Evolutionary conservation across 2,329 filamentous ascomycete genomes (phyloP).

Genomic region (Penicillium sp.): DNA sequence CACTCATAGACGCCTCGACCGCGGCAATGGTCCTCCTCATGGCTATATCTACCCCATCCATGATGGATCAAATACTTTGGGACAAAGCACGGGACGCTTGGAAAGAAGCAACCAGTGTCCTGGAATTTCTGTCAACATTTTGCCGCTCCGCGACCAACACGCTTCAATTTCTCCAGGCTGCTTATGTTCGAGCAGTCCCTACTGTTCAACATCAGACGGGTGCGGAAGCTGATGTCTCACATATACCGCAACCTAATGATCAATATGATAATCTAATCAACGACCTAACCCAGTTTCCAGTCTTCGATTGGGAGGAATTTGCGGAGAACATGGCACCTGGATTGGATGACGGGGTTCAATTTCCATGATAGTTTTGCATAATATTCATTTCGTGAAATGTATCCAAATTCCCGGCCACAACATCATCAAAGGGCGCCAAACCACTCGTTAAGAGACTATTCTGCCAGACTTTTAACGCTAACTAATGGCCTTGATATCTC

Average conservation of each 20-base stretch:
- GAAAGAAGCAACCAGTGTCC: background rate
- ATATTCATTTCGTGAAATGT: too few species aligned
- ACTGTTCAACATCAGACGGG: background rate
- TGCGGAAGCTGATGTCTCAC: background rate
- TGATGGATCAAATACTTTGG: background rate
- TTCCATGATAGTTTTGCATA: conserved; percentile 3
- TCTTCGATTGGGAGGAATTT: conserved; percentile 4
- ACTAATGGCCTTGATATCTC: too few species aligned
- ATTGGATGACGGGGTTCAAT: conserved; percentile 4
- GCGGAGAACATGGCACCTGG: background rate
- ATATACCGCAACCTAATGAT: background rate
- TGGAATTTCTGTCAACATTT: conserved; percentile 1
- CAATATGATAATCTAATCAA: background rate
- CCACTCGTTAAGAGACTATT: too few species aligned
- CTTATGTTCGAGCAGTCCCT: conserved; percentile 1
- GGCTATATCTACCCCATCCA: background rate
- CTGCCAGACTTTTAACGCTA: too few species aligned
- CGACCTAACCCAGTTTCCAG: background rate
- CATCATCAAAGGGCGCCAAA: too few species aligned
- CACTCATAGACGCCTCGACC: background rate
- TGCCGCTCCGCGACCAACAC: conserved; percentile 3
- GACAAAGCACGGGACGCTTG: conserved; percentile 1
- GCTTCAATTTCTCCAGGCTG: conserved; percentile 3
- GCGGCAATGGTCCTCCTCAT: conserved; percentile 5
- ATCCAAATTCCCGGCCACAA: too few species aligned